Evolutionary conservation across 164 flowering plant species (phyloP).

Genomic region (Akebia trifoliata): DNA sequence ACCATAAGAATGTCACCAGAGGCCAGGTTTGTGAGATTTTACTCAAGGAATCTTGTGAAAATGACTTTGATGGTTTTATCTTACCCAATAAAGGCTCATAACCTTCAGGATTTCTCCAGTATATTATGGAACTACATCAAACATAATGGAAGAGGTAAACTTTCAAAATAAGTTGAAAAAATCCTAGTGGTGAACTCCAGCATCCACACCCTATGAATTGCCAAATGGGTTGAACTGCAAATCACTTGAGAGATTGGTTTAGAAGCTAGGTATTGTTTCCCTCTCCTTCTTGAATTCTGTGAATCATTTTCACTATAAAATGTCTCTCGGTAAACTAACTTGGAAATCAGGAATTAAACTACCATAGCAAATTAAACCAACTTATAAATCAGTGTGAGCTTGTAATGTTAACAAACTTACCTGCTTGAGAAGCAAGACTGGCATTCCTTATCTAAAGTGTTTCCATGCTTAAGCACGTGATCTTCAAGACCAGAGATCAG

Average conservation of each 20-base stretch:
- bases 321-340: no score
- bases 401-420: conserved; percentile 25
- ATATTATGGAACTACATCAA: not conserved
- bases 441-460: conserved; percentile 35
- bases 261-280: not conserved
- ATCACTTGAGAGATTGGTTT: not conserved
- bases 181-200: not conserved
- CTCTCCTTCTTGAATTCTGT: no score
- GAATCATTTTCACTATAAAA: no score
- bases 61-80: not conserved
- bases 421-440: conserved; percentile 44
- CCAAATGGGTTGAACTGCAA: not conserved
- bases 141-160: not conserved
- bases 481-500: conserved; percentile 59
- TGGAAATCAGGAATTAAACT: no score
- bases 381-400: not conserved
- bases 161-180: not conserved
- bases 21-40: no score
- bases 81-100: not conserved
- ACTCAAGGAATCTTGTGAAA: not conserved
- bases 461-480: conserved; percentile 61
- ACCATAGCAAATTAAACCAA: no score
- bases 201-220: not conserved
- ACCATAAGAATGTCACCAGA: no score
- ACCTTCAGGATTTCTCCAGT: not conserved